Evolutionary conservation across 306 rosid species (phyloP), one percentile per base, ranked within the genome.

Genomic region (Rosa rugosa): DNA sequence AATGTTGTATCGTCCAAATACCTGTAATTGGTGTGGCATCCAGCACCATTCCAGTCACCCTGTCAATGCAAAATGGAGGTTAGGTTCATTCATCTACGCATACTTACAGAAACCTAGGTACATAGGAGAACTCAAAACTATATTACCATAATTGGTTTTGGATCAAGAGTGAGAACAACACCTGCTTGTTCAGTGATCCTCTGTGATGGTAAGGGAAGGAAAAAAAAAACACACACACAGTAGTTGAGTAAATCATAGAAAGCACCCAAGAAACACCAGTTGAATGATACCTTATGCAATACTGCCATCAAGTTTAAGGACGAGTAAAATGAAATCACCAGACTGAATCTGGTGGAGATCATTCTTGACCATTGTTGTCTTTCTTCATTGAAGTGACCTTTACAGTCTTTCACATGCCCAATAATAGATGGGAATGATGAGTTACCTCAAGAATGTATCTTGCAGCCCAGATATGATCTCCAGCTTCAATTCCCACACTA

Each of bases 11-110:
- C 47, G 76, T 31, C 14, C 60, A 76, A 78, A 41, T 83, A 96
- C 99, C 99, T 96, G 91, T 75, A 96, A 83, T 96, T 96, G 86
- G 98, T 93, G 93, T 96, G 99, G 87, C 92, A 87, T 80, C 99
- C 98, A 25, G 99, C 99, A 75, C 99, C 98, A 73, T 96, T 96
- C 99, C 98, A 96, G 80, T 96, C 98, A 83, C 99, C 99, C 99
- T 96, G 86, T 31, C 56, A 75, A 73, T 47, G 78, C 12, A 79
- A 72, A 44, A 44, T 74, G 64, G 78, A 72, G 75, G 56, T 65
- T 17, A 80, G 45, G 41, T 45, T 73, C 76, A 75, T 50, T 72
- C 44, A 80, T 76, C 38, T 25, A 42, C 8, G 38, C 10, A 36
- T 23, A 75, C 34, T 44, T 25, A 79, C 75, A 42, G 79, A 66